phyloP scores from a whole-genome alignment of 2,329 filamentous ascomycete genomes.

The Pseudogymnoascus sp. region DNA sequence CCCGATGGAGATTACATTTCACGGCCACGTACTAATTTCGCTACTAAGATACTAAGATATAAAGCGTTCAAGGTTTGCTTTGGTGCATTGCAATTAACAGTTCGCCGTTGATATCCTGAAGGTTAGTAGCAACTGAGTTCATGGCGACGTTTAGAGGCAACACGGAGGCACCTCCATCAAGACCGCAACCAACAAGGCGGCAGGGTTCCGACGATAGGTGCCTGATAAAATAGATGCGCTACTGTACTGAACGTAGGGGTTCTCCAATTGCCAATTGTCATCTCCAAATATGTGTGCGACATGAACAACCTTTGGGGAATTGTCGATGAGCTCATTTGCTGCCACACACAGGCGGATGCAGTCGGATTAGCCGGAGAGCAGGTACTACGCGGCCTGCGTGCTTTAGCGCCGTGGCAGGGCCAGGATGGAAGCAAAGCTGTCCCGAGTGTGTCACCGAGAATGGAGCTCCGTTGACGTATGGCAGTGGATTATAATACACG shows the following conservation, averaged over 20 bases:
- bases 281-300: background rate
- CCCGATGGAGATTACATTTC: background rate
- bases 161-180: background rate
- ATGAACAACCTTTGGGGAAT: background rate
- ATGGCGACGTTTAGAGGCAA: background rate
- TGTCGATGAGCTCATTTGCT: slow-evolving; percentile 5
- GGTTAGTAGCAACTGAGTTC: background rate
- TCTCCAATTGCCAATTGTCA: background rate
- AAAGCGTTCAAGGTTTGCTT: background rate
- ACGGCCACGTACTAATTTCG: background rate
- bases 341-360: background rate
- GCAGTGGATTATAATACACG: background rate
- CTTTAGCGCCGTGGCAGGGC: slow-evolving; percentile 1
- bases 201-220: background rate
- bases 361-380: background rate
- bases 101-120: background rate
- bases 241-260: background rate
- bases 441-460: background rate
- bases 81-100: background rate
- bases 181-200: background rate
- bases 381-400: background rate
- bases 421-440: background rate
- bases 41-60: background rate
- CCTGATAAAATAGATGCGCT: background rate
- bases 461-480: background rate